Percentiles rank a stretch among this genome's conserved stretches.
phyloP scores from a whole-genome alignment of 2,329 filamentous ascomycete genomes.

The Fusarium kyushuense region DNA sequence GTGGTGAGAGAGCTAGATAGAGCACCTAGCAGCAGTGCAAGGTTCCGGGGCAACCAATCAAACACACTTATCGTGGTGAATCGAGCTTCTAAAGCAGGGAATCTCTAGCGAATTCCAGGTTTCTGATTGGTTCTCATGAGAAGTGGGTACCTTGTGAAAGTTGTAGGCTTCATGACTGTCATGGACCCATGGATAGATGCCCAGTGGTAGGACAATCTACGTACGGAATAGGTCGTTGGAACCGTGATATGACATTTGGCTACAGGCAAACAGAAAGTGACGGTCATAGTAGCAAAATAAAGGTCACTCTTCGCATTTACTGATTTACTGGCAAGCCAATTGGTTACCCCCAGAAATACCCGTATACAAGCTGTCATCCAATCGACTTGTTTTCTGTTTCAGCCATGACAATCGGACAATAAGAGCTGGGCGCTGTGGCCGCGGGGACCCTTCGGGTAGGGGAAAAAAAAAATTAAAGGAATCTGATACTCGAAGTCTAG shows the following conservation, averaged over 20 bases:
- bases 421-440: constrained; percentile 8
- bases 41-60: constrained; percentile 36
- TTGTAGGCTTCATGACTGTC: constrained; percentile 4
- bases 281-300: background rate
- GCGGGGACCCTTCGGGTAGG: constrained; percentile 13
- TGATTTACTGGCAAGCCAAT: constrained; percentile 1
- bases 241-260: background rate
- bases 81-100: constrained; percentile 35
- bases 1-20: constrained; percentile 42
- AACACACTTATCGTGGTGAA: constrained; percentile 17
- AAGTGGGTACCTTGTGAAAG: constrained; percentile 5
- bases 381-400: constrained; percentile 17
- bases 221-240: background rate
- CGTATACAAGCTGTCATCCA: background rate
- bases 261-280: constrained; percentile 6
- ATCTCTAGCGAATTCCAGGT: constrained; percentile 6
- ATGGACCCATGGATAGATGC: background rate
- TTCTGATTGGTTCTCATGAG: constrained; percentile 33
- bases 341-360: background rate
- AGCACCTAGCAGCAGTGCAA: constrained; percentile 22
- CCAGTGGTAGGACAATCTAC: no score
- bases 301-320: background rate
- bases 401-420: constrained; percentile 6
- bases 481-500: constrained; percentile 34
- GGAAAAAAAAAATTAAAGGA: constrained; percentile 35